Evolutionary conservation across 495 filamentous ascomycete genomes (phyloP), one percentile per base, ranked within the genome.

Genomic region (Daldinia bambusicola): DNA sequence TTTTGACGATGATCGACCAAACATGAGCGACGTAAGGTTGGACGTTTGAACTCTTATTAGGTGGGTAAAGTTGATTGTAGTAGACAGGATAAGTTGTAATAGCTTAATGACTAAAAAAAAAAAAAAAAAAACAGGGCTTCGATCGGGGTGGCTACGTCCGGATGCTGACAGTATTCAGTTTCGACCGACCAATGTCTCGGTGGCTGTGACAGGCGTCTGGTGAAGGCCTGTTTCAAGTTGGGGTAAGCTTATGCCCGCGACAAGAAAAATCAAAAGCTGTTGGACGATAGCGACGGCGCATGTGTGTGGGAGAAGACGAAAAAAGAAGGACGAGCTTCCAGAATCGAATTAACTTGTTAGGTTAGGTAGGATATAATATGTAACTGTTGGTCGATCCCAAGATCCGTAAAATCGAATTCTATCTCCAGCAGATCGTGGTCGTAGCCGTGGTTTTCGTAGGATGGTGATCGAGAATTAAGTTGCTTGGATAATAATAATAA

Each of bases 1-100:
- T 74, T 77, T 80, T 60, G 75, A 77, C 63, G 80, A 80, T 57
- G 81, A 84, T 80, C 83, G 81, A 78, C 74, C 80, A 70, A 84
- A 84, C 83, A 84, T 84, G 81, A 82, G 81, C 53, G 55, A 67
- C 67, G 68, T 67, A 63, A 31, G 63, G 22, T 18, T 50, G 36
- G 26, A 61, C 66, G 26, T 26, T 26, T 26, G 5, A 6, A 41
- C 36, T 63, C 36, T 26, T 26, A 26, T 26, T 63, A 59, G 38
- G 53, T 66, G 56, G 62, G 30, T 66, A 66, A 36, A 5, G 34
- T 36, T 36, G 55, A 48, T 58, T 8, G 40, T 56, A 57, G 40
- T 56, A 57, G 61, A 57, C 51, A 48, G 51, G 31, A 32, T 22
- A 66, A 38, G 26, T 26, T 26, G 26, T 26, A 26, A 3, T 3